These are phyloP conservation scores for Mikania micrantha DNA, from an alignment of 129 eudicot species.

Conservation along the genomic window DNA sequence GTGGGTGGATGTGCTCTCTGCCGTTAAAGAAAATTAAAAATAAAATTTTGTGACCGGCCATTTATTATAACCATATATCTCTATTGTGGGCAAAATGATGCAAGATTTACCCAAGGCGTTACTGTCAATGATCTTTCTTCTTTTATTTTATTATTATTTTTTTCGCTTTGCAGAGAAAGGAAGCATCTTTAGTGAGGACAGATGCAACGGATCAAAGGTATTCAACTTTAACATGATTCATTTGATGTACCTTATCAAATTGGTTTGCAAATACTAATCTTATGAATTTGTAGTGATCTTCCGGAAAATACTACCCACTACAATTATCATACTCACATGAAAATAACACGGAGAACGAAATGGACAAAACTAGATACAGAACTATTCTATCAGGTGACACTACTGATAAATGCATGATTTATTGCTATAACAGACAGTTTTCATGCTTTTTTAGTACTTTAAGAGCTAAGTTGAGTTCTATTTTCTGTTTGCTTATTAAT, in stretches of 20 bases:
- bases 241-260: not conserved
- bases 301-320: slow-evolving; percentile 29
- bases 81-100: too few relatives aligned
- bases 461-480: not conserved
- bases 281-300: slow-evolving; percentile 34
- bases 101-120: not conserved
- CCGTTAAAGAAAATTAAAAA: too few relatives aligned
- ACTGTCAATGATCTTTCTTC: not conserved
- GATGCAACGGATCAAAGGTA: slow-evolving; percentile 51
- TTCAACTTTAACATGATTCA: not conserved
- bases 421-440: not conserved
- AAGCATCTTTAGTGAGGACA: slow-evolving; percentile 30
- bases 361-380: slow-evolving; percentile 93
- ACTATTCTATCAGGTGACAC: slow-evolving; percentile 68
- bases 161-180: slow-evolving; percentile 66
- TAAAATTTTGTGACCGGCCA: too few relatives aligned
- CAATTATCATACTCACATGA: slow-evolving; percentile 66
- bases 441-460: not conserved
- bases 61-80: too few relatives aligned
- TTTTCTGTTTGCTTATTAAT: not conserved
- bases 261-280: not conserved
- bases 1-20: too few relatives aligned
- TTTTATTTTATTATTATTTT: not conserved
- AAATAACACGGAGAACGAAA: slow-evolving; percentile 48
- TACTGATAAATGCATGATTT: not conserved